Base-by-base conservation (phyloP, 495 filamentous ascomycete genomes). In the Barbatosphaeria neglecta region DNA sequence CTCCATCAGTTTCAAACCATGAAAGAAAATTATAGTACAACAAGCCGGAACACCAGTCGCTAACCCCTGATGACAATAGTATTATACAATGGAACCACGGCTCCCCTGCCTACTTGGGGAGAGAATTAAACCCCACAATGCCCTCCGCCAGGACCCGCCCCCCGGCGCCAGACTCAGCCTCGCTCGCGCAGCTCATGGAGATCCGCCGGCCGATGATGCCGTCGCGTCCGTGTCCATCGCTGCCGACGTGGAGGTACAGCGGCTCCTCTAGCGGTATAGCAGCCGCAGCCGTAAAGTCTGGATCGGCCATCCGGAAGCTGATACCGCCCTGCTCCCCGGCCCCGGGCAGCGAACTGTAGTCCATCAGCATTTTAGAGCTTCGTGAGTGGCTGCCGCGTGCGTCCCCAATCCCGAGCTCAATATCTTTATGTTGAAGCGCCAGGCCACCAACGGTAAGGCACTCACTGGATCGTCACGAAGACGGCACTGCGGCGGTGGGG, bases 191-290 rank as follows among this genome's bases (percentile, higher is more conserved):
- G 50, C 54, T 61, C 22, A 73, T 53, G 9, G 67, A 69, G 15
- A 73, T 65, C 18, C 68, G 54, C 37, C 70, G 59, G 15, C 70
- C 70, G 18, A 73, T 72, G 45, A 73, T 70, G 17, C 70, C 70
- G 10, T 66, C 57, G 6, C 50, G 43, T 1, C 39, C 39, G 15
- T 23, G 15, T 22, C 15, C 2, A 13, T 41, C 39, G 22, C 39
- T 15, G 2, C 70, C 67, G 13, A 72, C 65, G 18, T 62, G 55
- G 3, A 70, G 54, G 28, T 59, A 62, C 25, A 72, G 50, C 1
- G 63, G 60, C 22, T 56, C 48, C 6, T 47, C 50, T 4, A 73
- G 56, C 6, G 50, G 44, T 22, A 66, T 54, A 22, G 15, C 37
- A 39, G 33, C 23, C 16, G 18, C 3, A 0, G 19, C 4, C 13